phyloP scores from a whole-genome alignment of 2,329 filamentous ascomycete genomes.

The Alternaria sp. region DNA sequence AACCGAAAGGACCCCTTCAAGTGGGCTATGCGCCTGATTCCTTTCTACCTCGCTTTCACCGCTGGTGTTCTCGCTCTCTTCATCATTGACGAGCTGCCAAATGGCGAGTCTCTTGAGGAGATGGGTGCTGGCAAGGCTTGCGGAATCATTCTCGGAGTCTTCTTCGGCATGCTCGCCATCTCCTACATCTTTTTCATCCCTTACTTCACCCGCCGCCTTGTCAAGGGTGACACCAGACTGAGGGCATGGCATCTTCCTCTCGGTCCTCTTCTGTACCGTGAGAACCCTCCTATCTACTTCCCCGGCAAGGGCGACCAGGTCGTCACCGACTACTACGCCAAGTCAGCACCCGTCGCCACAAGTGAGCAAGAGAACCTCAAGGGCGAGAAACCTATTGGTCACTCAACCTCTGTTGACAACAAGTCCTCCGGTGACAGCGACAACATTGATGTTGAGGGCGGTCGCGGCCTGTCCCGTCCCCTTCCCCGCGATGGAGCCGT shows the following conservation, averaged over 20 bases:
- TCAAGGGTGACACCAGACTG: slow-evolving; percentile 37
- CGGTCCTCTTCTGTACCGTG: slow-evolving; percentile 54
- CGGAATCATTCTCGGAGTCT: slow-evolving; percentile 42
- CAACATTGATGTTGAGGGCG: slow-evolving; percentile 12
- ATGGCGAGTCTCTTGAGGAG: slow-evolving; percentile 38
- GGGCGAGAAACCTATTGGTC: slow-evolving; percentile 9
- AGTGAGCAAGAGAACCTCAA: slow-evolving; percentile 17
- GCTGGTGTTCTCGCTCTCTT: slow-evolving; percentile 64
- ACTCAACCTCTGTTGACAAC: slow-evolving; percentile 8
- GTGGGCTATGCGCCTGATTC: slow-evolving; percentile 60
- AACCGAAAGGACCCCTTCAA: slow-evolving; percentile 60
- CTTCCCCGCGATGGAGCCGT: slow-evolving; percentile 12
- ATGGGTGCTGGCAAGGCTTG: slow-evolving; percentile 41
- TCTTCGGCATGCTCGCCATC: slow-evolving; percentile 33
- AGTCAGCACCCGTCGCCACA: slow-evolving; percentile 27
- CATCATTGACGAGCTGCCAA: slow-evolving; percentile 62
- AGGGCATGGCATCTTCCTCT: slow-evolving; percentile 38
- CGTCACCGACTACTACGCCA: slow-evolving; percentile 55
- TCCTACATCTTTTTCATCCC: slow-evolving; percentile 42
- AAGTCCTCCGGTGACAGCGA: slow-evolving; percentile 6
- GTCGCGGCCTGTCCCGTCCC: slow-evolving; percentile 13
- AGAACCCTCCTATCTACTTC: slow-evolving; percentile 54
- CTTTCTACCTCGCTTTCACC: slow-evolving; percentile 60
- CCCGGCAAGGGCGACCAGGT: slow-evolving; percentile 50
- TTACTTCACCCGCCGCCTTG: slow-evolving; percentile 39